Base-by-base conservation (phyloP, 352 stramenopile genomes). In the Pythium rhizo-oryzae region DNA sequence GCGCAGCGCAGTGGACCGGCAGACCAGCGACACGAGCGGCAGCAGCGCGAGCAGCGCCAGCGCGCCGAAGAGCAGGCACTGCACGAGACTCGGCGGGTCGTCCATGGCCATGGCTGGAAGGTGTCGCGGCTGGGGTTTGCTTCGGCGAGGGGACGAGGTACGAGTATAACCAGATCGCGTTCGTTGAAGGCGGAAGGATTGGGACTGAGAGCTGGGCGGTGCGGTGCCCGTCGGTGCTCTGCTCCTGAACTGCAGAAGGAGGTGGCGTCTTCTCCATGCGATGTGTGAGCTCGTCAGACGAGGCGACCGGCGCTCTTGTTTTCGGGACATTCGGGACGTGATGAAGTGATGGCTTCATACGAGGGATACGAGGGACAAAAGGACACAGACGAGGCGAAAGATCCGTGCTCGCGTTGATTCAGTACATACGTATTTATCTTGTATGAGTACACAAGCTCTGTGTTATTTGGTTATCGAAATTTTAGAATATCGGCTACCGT, bases 41-140 rank as follows among this genome's bases (percentile, higher is more conserved):
- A 59, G 23, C 21, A 59, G 41, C 33, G 60, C 60, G 28, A 67
- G 60, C 25, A 67, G 51, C 35, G 49, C 60, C n/a, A 67, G 60
- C 16, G 50, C 47, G 24, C 49, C 50, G 21, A 67, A 67, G 39
- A 67, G 50, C 5, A 67, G 6, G n/a, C 39, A 41, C 50, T 67
- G 60, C 11, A 67, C 21, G 6, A 41, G 50, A 12, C 6, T 67
- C 3, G 60, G 60, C 19, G 41, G 9, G 49, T 67, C 60, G 23
- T 33, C 28, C 60, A 67, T 67, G 19, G 12, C 50, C 7, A 33
- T 16, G 2, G 44, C 4, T 24, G 11, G 24, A 15, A 43, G 51
- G 4, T 9, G 15, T 24, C 7, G 24, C 8, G 51, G 8, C 11
- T 51, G 44, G 12, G 18, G 11, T 5, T 51, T 8, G 44, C 15